A percentile compares a stretch with the other conserved stretches of the same genome.
These are phyloP conservation scores for Dalbergia cultrata DNA, from an alignment of 306 rosid species.

Conservation along the genomic window DNA sequence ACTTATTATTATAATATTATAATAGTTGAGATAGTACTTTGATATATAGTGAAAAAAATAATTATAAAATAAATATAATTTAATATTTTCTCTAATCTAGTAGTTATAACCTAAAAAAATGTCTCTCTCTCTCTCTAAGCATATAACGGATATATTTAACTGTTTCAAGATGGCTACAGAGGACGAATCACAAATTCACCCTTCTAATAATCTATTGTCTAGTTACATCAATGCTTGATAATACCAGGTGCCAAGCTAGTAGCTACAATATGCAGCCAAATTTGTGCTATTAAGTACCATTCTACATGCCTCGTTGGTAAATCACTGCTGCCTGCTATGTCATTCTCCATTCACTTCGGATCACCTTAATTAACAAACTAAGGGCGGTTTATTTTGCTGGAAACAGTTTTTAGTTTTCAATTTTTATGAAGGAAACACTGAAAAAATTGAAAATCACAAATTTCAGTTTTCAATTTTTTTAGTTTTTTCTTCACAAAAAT, in stretches of 20 bases:
- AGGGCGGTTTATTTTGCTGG: too few relatives aligned
- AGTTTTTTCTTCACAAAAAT: too few relatives aligned
- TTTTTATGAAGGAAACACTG: too few relatives aligned
- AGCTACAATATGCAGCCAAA: not conserved
- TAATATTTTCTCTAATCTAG: not conserved
- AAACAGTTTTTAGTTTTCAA: too few relatives aligned
- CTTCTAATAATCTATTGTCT: not conserved
- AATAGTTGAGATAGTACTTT: too few relatives aligned
- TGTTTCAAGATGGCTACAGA: not conserved
- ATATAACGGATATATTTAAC: not conserved
- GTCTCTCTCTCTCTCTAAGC: not conserved
- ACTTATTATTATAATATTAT: too few relatives aligned
- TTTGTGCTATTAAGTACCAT: not conserved
- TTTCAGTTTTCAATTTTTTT: too few relatives aligned
- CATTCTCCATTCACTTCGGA: not conserved
- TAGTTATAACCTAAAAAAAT: not conserved
- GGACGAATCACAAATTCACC: slow-evolving; percentile 6
- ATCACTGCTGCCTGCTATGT: not conserved
- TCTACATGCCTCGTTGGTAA: not conserved
- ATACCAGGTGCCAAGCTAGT: too few relatives aligned
- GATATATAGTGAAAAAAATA: too few relatives aligned
- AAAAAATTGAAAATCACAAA: too few relatives aligned
- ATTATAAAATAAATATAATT: not conserved
- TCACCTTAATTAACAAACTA: not conserved
- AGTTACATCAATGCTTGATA: not conserved